These are phyloP conservation scores for Peronospora farinosa DNA, from an alignment of 352 stramenopile species.

Conservation along the genomic window DNA sequence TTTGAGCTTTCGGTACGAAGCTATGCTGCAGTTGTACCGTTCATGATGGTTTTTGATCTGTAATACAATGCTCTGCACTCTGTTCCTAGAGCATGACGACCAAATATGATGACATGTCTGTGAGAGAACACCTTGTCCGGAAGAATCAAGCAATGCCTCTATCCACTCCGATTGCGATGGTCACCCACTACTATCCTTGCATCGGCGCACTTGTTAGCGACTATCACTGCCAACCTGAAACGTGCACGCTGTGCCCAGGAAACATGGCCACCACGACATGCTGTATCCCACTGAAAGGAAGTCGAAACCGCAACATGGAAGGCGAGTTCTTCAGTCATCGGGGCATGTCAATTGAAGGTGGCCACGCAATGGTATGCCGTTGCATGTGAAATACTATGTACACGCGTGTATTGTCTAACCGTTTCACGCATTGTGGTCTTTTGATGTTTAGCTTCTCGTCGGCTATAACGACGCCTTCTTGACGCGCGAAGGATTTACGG, in stretches of 20 bases:
- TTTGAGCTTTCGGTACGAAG: conserved; percentile 48
- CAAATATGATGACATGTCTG: conserved; percentile 78
- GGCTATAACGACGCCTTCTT: conserved; percentile 74
- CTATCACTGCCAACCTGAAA: conserved; percentile 52
- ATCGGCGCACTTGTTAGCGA: conserved; percentile 53
- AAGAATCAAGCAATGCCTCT: conserved; percentile 76
- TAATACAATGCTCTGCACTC: background rate
- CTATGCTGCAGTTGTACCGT: background rate
- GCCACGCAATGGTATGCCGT: conserved; percentile 61
- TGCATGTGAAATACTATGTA: background rate
- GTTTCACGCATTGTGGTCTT: background rate
- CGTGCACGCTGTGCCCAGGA: conserved; percentile 63
- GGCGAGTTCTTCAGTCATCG: conserved; percentile 78
- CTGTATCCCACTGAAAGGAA: conserved; percentile 62
- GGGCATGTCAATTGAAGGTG: conserved; percentile 74
- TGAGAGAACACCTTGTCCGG: conserved; percentile 59
- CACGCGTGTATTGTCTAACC: background rate
- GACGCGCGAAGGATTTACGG: conserved; percentile 67
- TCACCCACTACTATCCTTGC: conserved; percentile 79
- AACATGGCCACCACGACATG: conserved; percentile 76
- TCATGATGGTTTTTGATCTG: background rate
- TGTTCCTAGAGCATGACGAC: no score
- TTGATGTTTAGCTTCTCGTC: conserved; percentile 48
- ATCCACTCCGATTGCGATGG: conserved; percentile 63
- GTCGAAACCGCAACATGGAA: conserved; percentile 77